These are phyloP conservation scores for Boletus pseudopeckii DNA, from an alignment of 768 basidiomycete genomes.

Conservation along the genomic window DNA sequence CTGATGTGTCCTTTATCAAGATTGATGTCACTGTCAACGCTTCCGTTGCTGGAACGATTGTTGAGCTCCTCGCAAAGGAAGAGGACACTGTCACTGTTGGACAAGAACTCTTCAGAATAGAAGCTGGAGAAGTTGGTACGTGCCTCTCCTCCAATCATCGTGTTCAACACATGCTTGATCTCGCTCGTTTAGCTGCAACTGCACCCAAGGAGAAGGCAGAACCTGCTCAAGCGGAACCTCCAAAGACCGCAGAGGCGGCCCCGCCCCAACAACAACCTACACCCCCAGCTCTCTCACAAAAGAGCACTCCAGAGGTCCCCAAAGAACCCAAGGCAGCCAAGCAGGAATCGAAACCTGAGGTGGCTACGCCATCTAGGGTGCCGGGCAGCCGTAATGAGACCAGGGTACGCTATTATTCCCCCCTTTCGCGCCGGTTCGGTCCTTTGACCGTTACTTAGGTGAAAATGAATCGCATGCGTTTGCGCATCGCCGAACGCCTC, in stretches of 20 bases:
- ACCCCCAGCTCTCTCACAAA: constrained; percentile 41
- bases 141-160: not conserved
- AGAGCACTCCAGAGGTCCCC: constrained; percentile 25
- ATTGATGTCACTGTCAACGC: constrained; percentile 98
- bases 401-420: constrained; percentile 48
- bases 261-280: constrained; percentile 49
- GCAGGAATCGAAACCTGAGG: constrained; percentile 30
- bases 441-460: constrained; percentile 45
- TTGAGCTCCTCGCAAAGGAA: constrained; percentile 81
- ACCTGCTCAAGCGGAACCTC: constrained; percentile 23
- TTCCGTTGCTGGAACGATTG: constrained; percentile 81
- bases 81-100: constrained; percentile 95
- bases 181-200: constrained; percentile 24
- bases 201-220: constrained; percentile 25
- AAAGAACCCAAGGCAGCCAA: constrained; percentile 37
- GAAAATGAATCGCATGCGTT: constrained; percentile 99
- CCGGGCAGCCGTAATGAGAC: constrained; percentile 77
- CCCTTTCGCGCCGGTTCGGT: not conserved
- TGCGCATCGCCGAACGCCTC: constrained; percentile 94
- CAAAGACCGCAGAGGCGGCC: constrained; percentile 37
- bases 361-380: constrained; percentile 33
- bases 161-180: not conserved
- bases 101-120: constrained; percentile 90
- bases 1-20: constrained; percentile 38
- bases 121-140: constrained; percentile 69